Percentiles rank a stretch among this genome's conserved stretches.
These are phyloP conservation scores for Oxyria digyna DNA, from an alignment of 148 eudicot species.

Conservation along the genomic window DNA sequence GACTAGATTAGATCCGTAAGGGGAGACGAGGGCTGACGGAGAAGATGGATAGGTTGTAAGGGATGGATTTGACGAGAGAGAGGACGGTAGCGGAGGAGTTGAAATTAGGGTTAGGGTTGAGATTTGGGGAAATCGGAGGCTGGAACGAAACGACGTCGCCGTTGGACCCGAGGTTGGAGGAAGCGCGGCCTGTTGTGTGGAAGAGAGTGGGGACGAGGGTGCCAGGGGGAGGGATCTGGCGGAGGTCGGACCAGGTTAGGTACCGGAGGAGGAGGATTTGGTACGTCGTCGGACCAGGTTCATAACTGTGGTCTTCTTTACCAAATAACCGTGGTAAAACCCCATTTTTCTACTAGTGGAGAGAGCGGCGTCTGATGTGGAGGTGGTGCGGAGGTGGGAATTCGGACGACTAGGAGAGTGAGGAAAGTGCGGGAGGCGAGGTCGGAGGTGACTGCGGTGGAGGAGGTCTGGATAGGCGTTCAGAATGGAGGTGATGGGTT, in stretches of 20 bases:
- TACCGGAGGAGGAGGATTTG: conserved; percentile 65
- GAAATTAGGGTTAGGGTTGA: not conserved
- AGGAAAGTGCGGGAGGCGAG: conserved; percentile 41
- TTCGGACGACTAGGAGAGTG: conserved; percentile 85
- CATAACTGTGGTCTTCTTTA: too few species aligned
- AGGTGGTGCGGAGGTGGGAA: conserved; percentile 27
- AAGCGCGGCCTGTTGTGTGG: conserved; percentile 70
- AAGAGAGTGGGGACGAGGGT: conserved; percentile 58
- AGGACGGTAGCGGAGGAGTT: conserved; percentile 34
- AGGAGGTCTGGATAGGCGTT: conserved; percentile 57
- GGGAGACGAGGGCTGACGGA: conserved; percentile 43
- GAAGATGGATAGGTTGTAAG: conserved; percentile 45
- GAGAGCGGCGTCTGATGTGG: conserved; percentile 18
- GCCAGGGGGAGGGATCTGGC: conserved; percentile 39
- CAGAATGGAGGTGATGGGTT: conserved; percentile 49
- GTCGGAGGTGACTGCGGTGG: conserved; percentile 50
- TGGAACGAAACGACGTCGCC: conserved; percentile 27
- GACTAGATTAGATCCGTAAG: conserved; percentile 40
- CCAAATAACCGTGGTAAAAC: too few species aligned
- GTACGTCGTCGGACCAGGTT: conserved; percentile 65
- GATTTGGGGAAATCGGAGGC: conserved; percentile 18
- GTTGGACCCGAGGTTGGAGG: conserved; percentile 32
- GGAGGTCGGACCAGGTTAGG: conserved; percentile 59
- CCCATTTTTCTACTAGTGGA: too few species aligned
- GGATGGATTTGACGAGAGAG: conserved; percentile 32